Conservation (phyloP, 192 early-diverging fungal species). For the Linnemannia exigua region DNA sequence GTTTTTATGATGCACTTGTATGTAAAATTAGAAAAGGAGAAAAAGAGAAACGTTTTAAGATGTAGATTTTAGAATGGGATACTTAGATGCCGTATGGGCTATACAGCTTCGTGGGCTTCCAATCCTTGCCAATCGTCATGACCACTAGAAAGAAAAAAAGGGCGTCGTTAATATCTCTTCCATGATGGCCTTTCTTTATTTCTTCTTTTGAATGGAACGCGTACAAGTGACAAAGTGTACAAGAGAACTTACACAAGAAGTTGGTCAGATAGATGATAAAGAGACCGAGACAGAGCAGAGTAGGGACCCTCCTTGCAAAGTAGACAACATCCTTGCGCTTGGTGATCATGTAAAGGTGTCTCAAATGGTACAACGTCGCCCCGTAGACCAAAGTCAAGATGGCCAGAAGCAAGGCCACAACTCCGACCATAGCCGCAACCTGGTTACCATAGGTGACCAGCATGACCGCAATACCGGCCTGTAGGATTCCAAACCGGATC, state of each 20-base stretch:
- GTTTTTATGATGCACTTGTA: too few relatives aligned
- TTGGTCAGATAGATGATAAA: slow-evolving; percentile 23
- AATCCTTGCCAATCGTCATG: slow-evolving; percentile 23
- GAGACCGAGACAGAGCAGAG: slow-evolving; percentile 26
- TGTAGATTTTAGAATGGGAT: too few relatives aligned
- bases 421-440: slow-evolving; percentile 27
- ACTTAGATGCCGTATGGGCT: too few relatives aligned
- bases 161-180: not conserved
- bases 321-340: slow-evolving; percentile 43
- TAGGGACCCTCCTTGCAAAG: slow-evolving; percentile 15
- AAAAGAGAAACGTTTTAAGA: too few relatives aligned
- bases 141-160: slow-evolving; percentile 14
- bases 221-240: slow-evolving; percentile 1
- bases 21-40: too few relatives aligned
- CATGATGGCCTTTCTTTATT: not conserved
- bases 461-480: slow-evolving; percentile 34
- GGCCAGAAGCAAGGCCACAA: slow-evolving; percentile 26
- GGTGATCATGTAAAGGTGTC: slow-evolving; percentile 40
- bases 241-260: slow-evolving; percentile 32
- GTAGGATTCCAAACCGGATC: slow-evolving; percentile 45
- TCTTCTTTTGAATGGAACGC: not conserved
- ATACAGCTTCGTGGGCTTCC: too few relatives aligned
- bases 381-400: slow-evolving; percentile 32
- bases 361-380: slow-evolving; percentile 38
- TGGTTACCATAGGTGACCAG: slow-evolving; percentile 40